Percentiles rank a stretch among this genome's conserved stretches.
phyloP scores from a whole-genome alignment of 176 grass and related monocot genomes.

The Avena eriantha region DNA sequence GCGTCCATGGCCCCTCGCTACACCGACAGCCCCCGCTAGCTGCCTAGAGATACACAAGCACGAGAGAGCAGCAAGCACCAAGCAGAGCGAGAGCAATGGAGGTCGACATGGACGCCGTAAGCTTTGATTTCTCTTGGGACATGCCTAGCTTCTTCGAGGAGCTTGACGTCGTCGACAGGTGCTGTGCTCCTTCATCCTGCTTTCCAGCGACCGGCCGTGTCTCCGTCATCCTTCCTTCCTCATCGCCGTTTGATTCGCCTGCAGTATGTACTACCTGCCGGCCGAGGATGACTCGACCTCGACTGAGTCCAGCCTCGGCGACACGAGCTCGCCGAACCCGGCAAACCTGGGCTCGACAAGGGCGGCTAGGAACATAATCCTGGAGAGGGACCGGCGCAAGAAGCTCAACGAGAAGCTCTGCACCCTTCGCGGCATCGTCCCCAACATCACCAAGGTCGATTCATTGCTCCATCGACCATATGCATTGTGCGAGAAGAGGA shows the following conservation, averaged over 20 bases:
- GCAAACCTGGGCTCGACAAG: background rate
- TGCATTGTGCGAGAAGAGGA: too few species aligned
- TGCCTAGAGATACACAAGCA: too few species aligned
- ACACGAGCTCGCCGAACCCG: constrained; percentile 53
- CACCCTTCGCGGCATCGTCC: constrained; percentile 56
- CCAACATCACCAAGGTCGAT: constrained; percentile 66
- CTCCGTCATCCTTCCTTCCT: background rate
- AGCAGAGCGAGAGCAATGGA: constrained; percentile 14
- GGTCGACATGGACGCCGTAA: constrained; percentile 32
- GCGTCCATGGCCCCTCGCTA: too few species aligned
- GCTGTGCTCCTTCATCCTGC: background rate
- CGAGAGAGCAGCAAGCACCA: too few species aligned
- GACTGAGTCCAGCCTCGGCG: background rate
- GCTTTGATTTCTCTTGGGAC: constrained; percentile 49
- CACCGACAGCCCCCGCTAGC: too few species aligned
- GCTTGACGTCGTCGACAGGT: constrained; percentile 39
- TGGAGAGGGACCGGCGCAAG: constrained; percentile 57
- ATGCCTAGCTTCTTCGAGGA: constrained; percentile 27
- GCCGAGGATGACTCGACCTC: constrained; percentile 49
- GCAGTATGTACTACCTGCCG: constrained; percentile 37
- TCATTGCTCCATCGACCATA: background rate
- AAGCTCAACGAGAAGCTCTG: constrained; percentile 68
- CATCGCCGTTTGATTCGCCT: background rate
- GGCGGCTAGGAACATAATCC: constrained; percentile 41
- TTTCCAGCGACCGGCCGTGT: background rate